Base-by-base conservation (phyloP, 116 monocot species). In the Papilionanthe hybrid region DNA sequence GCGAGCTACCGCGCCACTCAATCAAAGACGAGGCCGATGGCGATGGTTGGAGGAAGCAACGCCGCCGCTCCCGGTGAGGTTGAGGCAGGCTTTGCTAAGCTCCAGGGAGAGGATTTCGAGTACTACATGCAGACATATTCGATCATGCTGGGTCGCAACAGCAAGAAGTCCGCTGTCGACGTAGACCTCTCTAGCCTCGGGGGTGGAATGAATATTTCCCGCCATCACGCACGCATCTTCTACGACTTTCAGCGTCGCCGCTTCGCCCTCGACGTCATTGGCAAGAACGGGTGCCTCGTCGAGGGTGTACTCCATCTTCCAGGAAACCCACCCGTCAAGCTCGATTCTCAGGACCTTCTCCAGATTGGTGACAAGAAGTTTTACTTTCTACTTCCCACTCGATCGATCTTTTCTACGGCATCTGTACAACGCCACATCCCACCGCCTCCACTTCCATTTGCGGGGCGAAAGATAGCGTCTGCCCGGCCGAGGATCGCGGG, bases 121-220 rank as follows among this genome's bases (percentile, higher is more conserved):
- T 89, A 86, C 79, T 89, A 86, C 79, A 89, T 89, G 89, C 89
- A 89, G 78, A 89, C 89, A 44, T 89, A 89, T 81, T 89, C 89
- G 43, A 89, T 89, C 72, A 77, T 86, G 58, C 83, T 89, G 55
- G 89, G 89, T 41, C 84, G 89, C 77, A 86, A 82, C 83, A 82
- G 82, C 81, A 88, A 88, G 85, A 88, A 88, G 50, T 79, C 85
- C 4, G 86, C 82, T 41, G 89, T 89, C 18, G 89, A 89, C 50
- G 86, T 89, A 12, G 89, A 89, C 86, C 84, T 89, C 76, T 75
- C 86, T 10, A 79, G 81, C 80, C 86, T 89, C 22, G 89, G 89
- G 9, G 89, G 89, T 29, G 89, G 89, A 8, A 89, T 86, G 89
- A 89, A 89, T 81, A 86, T 89, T 30, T 89, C 89, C 65, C 89